These are phyloP conservation scores for Lactarius hatsudake DNA, from an alignment of 768 basidiomycete species.

Conservation along the genomic window DNA sequence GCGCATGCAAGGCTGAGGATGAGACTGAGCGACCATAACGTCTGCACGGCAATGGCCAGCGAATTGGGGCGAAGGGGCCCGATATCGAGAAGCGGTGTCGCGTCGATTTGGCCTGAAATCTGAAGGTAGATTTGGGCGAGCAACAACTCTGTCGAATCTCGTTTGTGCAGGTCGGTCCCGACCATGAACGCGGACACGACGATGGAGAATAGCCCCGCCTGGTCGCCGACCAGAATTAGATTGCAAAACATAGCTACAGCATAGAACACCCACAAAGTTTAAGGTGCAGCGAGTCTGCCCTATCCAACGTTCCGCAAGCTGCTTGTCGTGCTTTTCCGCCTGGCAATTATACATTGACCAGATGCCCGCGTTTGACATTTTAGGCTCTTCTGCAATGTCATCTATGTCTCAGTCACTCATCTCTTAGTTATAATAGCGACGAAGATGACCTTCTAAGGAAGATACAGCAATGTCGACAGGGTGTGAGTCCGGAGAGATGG, in stretches of 20 bases:
- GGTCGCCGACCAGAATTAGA: background rate
- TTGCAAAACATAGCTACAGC: background rate
- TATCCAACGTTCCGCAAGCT: slow-evolving; percentile 14
- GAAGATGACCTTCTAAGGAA: background rate
- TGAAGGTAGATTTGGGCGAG: slow-evolving; percentile 18
- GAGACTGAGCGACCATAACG: slow-evolving; percentile 22
- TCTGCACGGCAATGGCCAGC: slow-evolving; percentile 6
- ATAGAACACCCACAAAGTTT: slow-evolving; percentile 3
- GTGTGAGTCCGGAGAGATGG: background rate
- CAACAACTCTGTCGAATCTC: slow-evolving; percentile 1
- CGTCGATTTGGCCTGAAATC: background rate
- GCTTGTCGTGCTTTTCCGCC: slow-evolving; percentile 9
- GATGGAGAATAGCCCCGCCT: slow-evolving; percentile 19
- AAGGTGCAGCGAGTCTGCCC: slow-evolving; percentile 2
- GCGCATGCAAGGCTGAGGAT: slow-evolving; percentile 15
- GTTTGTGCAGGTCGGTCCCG: background rate
- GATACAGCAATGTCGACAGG: background rate
- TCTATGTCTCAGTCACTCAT: background rate
- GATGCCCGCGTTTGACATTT: slow-evolving; percentile 3
- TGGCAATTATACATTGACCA: slow-evolving; percentile 11
- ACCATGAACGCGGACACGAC: slow-evolving; percentile 10
- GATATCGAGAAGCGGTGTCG: background rate
- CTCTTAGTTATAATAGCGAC: background rate
- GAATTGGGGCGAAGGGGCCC: background rate
- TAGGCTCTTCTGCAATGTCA: slow-evolving; percentile 1